phyloP scores from a whole-genome alignment of 257 asterid genomes.

The Phtheirospermum japonicum region DNA sequence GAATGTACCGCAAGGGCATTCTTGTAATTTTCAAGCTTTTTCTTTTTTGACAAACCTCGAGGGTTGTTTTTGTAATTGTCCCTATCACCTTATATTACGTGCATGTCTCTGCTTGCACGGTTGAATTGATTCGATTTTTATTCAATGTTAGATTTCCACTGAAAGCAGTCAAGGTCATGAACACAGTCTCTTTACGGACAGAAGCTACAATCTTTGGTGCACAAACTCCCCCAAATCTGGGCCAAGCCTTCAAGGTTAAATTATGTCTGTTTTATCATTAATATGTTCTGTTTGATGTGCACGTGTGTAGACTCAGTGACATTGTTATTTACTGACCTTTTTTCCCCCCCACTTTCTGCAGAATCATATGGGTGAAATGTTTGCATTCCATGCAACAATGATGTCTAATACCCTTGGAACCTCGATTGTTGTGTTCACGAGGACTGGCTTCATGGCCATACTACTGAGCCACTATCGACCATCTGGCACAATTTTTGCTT shows the following conservation, averaged over 20 bases:
- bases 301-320: too few species aligned
- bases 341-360: too few species aligned
- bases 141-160: slow-evolving; percentile 60
- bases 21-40: not conserved
- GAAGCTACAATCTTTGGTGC: slow-evolving; percentile 80
- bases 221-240: slow-evolving; percentile 70
- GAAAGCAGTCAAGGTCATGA: slow-evolving; percentile 97
- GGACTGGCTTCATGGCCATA: slow-evolving; percentile 93
- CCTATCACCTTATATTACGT: too few species aligned
- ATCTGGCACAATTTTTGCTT: slow-evolving; percentile 93
- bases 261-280: too few species aligned
- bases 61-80: not conserved
- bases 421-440: slow-evolving; percentile 91
- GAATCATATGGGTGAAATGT: slow-evolving; percentile 99
- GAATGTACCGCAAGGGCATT: too few species aligned
- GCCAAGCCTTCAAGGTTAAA: slow-evolving; percentile 95
- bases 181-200: slow-evolving; percentile 83
- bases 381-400: slow-evolving; percentile 97
- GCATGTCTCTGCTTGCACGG: not conserved
- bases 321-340: too few species aligned
- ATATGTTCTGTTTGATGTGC: too few species aligned
- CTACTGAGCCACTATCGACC: slow-evolving; percentile 94
- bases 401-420: slow-evolving; percentile 96
- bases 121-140: slow-evolving; percentile 21
- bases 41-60: not conserved